Evolutionary conservation across 1,284 basidiomycete species (phyloP).

Genomic region (Cystobasidium pallidum): DNA sequence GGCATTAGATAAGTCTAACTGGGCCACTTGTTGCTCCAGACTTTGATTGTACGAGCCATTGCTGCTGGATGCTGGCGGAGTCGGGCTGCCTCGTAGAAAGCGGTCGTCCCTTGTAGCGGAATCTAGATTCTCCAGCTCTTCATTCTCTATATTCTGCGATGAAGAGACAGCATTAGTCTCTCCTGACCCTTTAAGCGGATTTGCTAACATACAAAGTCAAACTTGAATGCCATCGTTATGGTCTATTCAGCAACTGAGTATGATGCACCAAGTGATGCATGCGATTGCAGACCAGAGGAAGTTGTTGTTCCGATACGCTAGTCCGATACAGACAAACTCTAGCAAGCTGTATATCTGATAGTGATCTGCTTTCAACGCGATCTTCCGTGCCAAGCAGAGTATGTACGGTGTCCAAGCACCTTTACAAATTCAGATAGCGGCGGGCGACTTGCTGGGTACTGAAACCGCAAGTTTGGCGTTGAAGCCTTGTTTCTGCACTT

Average conservation of each 20-base stretch:
- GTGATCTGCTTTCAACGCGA: no score
- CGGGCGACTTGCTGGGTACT: background rate
- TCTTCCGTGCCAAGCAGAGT: no score
- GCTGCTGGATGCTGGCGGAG: constrained; percentile 17
- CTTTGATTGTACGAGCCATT: background rate
- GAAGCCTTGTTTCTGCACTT: background rate
- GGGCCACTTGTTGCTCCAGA: constrained; percentile 5
- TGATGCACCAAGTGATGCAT: background rate
- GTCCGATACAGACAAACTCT: no score
- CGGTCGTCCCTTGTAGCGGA: background rate
- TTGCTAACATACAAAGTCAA: constrained; percentile 26
- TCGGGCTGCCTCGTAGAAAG: background rate
- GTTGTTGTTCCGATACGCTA: no score
- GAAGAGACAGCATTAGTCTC: background rate
- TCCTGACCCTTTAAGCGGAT: no score
- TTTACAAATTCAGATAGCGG: background rate
- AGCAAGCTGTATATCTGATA: no score
- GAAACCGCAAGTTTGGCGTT: background rate
- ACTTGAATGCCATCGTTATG: constrained; percentile 12
- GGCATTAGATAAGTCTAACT: background rate
- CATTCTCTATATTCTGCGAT: constrained; percentile 3
- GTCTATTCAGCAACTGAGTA: background rate
- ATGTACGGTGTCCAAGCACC: no score
- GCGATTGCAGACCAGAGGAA: no score
- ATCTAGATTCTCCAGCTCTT: constrained; percentile 19